phyloP scores from a whole-genome alignment of 2,329 filamentous ascomycete species.

The Mollisia scopiformis region DNA sequence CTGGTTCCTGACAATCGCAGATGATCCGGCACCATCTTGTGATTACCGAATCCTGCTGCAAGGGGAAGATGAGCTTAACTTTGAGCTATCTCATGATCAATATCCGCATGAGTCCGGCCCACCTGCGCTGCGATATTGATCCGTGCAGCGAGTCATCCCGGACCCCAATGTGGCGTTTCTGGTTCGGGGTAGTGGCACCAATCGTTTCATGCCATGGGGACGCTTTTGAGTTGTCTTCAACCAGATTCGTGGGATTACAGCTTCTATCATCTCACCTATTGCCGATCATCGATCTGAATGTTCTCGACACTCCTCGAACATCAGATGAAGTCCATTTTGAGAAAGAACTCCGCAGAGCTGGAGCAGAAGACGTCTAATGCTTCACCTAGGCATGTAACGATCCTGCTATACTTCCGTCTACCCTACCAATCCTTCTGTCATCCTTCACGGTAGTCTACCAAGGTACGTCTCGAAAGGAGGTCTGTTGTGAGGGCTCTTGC shows the following conservation, averaged over 20 bases:
- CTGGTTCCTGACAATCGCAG: constrained; percentile 11
- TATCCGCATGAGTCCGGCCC: too few relatives aligned
- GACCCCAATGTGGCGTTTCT: constrained; percentile 6
- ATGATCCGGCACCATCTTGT: constrained; percentile 15
- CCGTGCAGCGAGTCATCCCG: neutral
- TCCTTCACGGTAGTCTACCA: neutral
- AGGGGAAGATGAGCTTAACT: constrained; percentile 1
- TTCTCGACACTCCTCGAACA: neutral
- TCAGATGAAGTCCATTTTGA: neutral
- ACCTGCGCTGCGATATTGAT: constrained; percentile 3
- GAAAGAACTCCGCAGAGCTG: constrained; percentile 1
- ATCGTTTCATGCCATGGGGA: neutral
- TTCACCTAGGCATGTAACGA: neutral
- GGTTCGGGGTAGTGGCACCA: neutral
- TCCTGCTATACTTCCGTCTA: neutral
- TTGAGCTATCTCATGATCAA: constrained; percentile 15
- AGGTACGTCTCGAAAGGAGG: neutral
- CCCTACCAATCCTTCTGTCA: neutral
- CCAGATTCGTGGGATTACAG: constrained; percentile 5
- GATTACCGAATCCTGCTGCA: constrained; percentile 12
- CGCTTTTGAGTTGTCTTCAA: neutral
- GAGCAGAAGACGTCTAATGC: neutral
- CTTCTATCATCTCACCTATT: neutral
- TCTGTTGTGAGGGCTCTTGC: neutral
- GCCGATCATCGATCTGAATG: neutral